A percentile compares a stretch with the other conserved stretches of the same genome.
These are phyloP conservation scores for Suhomyces ambrosiae DNA, from an alignment of 1,139 yeast genomes.

Conservation along the genomic window DNA sequence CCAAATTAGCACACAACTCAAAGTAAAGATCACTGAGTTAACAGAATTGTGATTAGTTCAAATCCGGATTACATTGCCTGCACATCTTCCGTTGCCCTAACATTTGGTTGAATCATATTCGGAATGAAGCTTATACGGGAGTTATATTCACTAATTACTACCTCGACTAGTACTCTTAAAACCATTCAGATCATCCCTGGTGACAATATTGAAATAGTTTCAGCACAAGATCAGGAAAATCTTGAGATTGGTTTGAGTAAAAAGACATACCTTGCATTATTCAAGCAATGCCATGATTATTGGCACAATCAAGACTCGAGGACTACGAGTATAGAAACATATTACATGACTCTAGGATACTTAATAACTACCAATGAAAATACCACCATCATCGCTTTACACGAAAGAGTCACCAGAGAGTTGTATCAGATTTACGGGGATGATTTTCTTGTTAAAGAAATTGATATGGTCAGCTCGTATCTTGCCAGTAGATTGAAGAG, in stretches of 20 bases:
- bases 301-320: conserved; percentile 26
- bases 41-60: no score
- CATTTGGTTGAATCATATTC: no score
- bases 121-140: conserved; percentile 15
- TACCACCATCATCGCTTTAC: conserved; percentile 35
- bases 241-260: conserved; percentile 42
- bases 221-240: conserved; percentile 16
- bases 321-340: conserved; percentile 10
- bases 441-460: conserved; percentile 24
- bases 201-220: conserved; percentile 9
- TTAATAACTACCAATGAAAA: conserved; percentile 46
- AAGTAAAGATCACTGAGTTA: no score
- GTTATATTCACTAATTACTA: conserved; percentile 18
- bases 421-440: conserved; percentile 15
- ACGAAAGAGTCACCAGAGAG: conserved; percentile 28
- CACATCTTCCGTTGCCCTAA: no score
- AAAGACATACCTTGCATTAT: conserved; percentile 30
- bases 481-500: conserved; percentile 37
- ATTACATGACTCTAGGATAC: conserved; percentile 36
- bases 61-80: no score
- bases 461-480: conserved; percentile 35
- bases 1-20: no score
- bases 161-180: conserved; percentile 18
- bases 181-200: conserved; percentile 28
- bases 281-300: conserved; percentile 36